A percentile compares a stretch with the other conserved stretches of the same genome.
Conservation (phyloP, 1,139 yeast species). For the Taphrina pruni region DNA sequence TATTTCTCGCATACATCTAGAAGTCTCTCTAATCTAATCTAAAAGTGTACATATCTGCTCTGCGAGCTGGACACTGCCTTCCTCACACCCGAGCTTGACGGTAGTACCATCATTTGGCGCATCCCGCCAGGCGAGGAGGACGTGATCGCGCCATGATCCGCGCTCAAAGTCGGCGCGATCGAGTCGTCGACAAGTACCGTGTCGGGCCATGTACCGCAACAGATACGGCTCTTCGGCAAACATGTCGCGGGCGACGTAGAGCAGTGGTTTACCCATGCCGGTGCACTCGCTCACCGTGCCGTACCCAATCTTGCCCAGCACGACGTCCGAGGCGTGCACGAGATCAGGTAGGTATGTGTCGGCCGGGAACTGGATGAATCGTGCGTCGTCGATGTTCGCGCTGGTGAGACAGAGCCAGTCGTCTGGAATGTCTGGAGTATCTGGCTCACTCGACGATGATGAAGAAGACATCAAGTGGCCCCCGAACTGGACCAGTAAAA, state of each 20-base stretch:
- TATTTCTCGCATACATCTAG: background rate
- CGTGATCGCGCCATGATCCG: constrained; percentile 16
- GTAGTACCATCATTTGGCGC: background rate
- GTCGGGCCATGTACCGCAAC: constrained; percentile 6
- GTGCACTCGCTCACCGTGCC: constrained; percentile 31
- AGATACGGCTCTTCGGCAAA: constrained; percentile 35
- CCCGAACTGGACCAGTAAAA: constrained; percentile 30
- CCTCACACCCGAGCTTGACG: background rate
- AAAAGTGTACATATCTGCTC: background rate
- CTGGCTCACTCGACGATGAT: background rate
- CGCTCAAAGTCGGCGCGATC: constrained; percentile 2
- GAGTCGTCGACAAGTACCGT: constrained; percentile 15
- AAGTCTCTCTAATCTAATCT: background rate
- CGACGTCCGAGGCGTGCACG: constrained; percentile 13
- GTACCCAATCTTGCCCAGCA: constrained; percentile 40
- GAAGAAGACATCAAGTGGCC: constrained; percentile 5
- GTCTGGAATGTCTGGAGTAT: constrained; percentile 10
- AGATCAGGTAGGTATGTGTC: constrained; percentile 32
- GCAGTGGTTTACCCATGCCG: constrained; percentile 34
- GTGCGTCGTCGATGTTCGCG: background rate
- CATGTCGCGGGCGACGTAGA: constrained; percentile 28
- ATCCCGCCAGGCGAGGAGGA: background rate
- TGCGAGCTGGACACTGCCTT: constrained; percentile 17
- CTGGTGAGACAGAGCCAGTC: constrained; percentile 23
- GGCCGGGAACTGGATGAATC: constrained; percentile 7